A percentile compares a stretch with the other conserved stretches of the same genome.
phyloP scores from a whole-genome alignment of 768 basidiomycete species.

The Naganishia vaughanmartiniae region DNA sequence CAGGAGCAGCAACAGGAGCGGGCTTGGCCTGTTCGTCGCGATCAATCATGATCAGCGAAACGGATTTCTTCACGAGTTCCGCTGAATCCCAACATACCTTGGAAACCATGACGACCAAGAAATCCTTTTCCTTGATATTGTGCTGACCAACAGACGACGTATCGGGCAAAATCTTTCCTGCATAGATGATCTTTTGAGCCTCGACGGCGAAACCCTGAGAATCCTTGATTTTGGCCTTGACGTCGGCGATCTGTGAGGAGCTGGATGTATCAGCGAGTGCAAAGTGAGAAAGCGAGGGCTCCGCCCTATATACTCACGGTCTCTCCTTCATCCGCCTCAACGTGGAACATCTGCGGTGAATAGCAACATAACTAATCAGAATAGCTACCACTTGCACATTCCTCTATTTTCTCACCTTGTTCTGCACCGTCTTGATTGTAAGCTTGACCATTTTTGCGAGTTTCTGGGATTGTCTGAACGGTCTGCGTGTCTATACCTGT shows the following conservation, averaged over 20 bases:
- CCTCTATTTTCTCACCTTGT: constrained; percentile 55
- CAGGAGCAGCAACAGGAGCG: constrained; percentile 41
- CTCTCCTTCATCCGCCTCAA: constrained; percentile 73
- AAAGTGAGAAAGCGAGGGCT: background rate
- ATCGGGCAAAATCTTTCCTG: constrained; percentile 88
- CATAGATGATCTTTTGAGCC: constrained; percentile 89
- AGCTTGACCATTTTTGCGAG: constrained; percentile 66
- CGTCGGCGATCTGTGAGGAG: constrained; percentile 57
- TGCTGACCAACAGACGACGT: constrained; percentile 81
- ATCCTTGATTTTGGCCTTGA: constrained; percentile 81
- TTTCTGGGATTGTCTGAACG: background rate
- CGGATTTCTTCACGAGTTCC: background rate
- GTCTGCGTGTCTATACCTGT: too few relatives aligned
- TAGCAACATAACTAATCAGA: constrained; percentile 10
- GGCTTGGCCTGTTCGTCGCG: constrained; percentile 50
- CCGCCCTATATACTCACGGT: constrained; percentile 54
- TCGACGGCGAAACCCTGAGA: constrained; percentile 70
- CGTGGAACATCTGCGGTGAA: constrained; percentile 65
- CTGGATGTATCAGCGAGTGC: background rate
- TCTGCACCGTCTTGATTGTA: constrained; percentile 90
- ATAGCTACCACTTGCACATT: background rate
- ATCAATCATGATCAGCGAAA: background rate
- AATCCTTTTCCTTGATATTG: constrained; percentile 96
- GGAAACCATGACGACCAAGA: constrained; percentile 97
- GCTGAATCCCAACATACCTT: constrained; percentile 63